Percentiles rank a stretch among this genome's conserved stretches.
phyloP scores from a whole-genome alignment of 805 yeast genomes.

The Zygoascus biomembranicola region DNA sequence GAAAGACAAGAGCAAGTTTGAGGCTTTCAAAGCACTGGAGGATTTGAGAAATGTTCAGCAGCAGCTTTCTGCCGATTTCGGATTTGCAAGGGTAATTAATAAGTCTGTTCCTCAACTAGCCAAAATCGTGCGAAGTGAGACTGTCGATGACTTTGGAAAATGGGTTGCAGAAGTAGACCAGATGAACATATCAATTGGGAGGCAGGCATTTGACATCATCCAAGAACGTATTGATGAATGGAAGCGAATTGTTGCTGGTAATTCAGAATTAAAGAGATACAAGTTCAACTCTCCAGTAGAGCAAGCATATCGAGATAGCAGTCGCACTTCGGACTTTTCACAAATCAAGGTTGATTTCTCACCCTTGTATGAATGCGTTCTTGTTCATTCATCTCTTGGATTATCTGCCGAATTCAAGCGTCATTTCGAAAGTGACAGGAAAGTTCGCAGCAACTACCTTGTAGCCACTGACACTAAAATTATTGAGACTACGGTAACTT shows the following conservation, averaged over 20 bases:
- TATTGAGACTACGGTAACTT: conserved; percentile 22
- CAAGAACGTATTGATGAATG: conserved; percentile 51
- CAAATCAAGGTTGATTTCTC: conserved; percentile 45
- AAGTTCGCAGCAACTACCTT: conserved; percentile 59
- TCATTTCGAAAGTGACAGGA: conserved; percentile 63
- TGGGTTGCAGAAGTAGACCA: conserved; percentile 41
- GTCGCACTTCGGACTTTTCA: conserved; percentile 39
- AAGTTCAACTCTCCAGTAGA: conserved; percentile 85
- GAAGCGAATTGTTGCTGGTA: conserved; percentile 39
- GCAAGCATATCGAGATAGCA: conserved; percentile 57
- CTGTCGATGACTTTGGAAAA: conserved; percentile 52
- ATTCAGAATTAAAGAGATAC: conserved; percentile 42
- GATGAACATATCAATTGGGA: conserved; percentile 45
- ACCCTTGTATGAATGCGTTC: conserved; percentile 73
- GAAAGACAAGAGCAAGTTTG: conserved; percentile 65
- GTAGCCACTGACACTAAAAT: conserved; percentile 52
- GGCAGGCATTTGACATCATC: conserved; percentile 45
- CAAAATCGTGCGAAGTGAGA: conserved; percentile 62
- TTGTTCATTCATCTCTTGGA: conserved; percentile 71
- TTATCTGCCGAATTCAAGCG: conserved; percentile 52
- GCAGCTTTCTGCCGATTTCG: conserved; percentile 57
- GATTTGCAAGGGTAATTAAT: conserved; percentile 65
- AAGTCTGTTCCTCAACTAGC: conserved; percentile 71
- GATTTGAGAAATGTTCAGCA: conserved; percentile 61
- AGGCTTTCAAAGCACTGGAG: conserved; percentile 76